phyloP scores from a whole-genome alignment of 2,329 filamentous ascomycete genomes.

The Fusarium marasasianum region DNA sequence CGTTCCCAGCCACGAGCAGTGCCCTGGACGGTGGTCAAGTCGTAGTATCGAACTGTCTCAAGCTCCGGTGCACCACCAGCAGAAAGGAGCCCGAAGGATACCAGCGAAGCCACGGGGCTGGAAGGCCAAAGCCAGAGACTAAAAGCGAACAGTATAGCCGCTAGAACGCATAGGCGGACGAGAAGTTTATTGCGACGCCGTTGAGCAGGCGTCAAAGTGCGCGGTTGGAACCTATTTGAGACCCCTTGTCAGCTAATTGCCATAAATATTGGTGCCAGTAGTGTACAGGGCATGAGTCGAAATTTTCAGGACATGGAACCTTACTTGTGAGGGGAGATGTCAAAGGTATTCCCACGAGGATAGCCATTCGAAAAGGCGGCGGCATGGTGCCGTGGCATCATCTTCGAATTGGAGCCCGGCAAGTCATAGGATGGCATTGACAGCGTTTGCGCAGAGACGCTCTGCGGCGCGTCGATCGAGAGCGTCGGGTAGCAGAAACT shows the following conservation, averaged over 20 bases:
- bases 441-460: slow-evolving; percentile 32
- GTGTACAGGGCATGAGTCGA: neutral
- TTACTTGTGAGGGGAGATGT: slow-evolving; percentile 90
- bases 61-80: slow-evolving; percentile 77
- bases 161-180: slow-evolving; percentile 69
- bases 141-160: slow-evolving; percentile 70
- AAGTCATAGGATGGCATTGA: slow-evolving; percentile 47
- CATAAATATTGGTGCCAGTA: neutral
- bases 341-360: slow-evolving; percentile 79
- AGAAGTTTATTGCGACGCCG: slow-evolving; percentile 79
- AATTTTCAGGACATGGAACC: slow-evolving; percentile 29
- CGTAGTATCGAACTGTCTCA: slow-evolving; percentile 97
- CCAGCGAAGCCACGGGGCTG: slow-evolving; percentile 68
- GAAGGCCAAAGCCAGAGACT: slow-evolving; percentile 80
- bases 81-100: slow-evolving; percentile 76
- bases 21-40: slow-evolving; percentile 89
- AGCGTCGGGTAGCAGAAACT: neutral
- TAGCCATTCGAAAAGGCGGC: slow-evolving; percentile 86
- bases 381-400: slow-evolving; percentile 85
- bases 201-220: slow-evolving; percentile 75
- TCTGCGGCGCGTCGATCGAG: slow-evolving; percentile 29
- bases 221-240: slow-evolving; percentile 74
- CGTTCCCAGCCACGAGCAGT: slow-evolving; percentile 94
- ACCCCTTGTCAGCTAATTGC: slow-evolving; percentile 18
- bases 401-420: slow-evolving; percentile 58